Evolutionary conservation across 768 basidiomycete species (phyloP).

Genomic region (Lactifluus pinguis): DNA sequence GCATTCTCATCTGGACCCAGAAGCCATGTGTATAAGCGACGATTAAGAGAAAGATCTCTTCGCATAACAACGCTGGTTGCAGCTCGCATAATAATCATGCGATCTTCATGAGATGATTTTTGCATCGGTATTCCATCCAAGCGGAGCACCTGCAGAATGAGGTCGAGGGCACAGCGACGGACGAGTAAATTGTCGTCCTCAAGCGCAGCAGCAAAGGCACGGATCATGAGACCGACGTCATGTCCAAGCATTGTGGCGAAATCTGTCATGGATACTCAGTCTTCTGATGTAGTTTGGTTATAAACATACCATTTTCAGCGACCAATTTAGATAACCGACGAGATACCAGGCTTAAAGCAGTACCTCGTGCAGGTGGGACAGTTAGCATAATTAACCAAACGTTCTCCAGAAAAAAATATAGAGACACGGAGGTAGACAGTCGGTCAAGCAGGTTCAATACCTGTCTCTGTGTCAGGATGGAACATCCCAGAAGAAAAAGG

Average conservation of each 20-base stretch:
- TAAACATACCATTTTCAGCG: slow-evolving; percentile 54
- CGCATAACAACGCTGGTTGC: slow-evolving; percentile 85
- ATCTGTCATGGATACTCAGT: slow-evolving; percentile 30
- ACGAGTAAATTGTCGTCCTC: slow-evolving; percentile 93
- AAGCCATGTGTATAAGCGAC: slow-evolving; percentile 89
- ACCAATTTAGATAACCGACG: slow-evolving; percentile 66
- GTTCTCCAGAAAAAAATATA: slow-evolving; percentile 90
- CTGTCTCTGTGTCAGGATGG: slow-evolving; percentile 29
- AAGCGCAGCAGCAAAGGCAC: slow-evolving; percentile 84
- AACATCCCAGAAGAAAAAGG: background rate
- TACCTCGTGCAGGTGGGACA: slow-evolving; percentile 73
- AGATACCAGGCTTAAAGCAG: slow-evolving; percentile 80
- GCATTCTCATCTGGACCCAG: slow-evolving; percentile 74
- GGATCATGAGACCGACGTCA: slow-evolving; percentile 89
- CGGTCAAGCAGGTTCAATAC: slow-evolving; percentile 74
- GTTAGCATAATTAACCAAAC: slow-evolving; percentile 92
- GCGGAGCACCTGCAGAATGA: slow-evolving; percentile 67
- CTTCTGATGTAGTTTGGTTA: background rate
- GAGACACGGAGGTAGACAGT: slow-evolving; percentile 75
- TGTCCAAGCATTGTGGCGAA: slow-evolving; percentile 66
- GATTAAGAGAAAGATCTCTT: slow-evolving; percentile 85
- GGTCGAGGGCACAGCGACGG: slow-evolving; percentile 75
- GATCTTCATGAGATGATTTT: slow-evolving; percentile 62
- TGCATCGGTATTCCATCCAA: slow-evolving; percentile 65
- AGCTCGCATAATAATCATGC: slow-evolving; percentile 75